Evolutionary conservation across 768 basidiomycete genomes (phyloP).

Genomic region (Suillus placidus): DNA sequence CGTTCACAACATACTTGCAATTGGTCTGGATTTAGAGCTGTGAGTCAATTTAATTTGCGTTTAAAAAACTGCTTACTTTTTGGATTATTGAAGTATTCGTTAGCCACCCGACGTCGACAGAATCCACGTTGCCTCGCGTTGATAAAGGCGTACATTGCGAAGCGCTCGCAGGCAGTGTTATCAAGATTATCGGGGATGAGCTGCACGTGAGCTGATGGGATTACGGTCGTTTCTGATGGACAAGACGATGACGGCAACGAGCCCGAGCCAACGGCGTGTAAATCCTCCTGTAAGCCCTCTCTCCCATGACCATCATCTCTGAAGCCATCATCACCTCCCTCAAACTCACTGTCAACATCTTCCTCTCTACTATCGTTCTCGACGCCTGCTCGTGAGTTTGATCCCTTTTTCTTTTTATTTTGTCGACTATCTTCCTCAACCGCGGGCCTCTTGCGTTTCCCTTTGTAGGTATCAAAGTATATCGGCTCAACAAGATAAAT

Average conservation of each 20-base stretch:
- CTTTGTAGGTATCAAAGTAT: constrained; percentile 15
- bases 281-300: neutral
- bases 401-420: too few relatives aligned
- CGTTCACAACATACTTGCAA: neutral
- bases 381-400: constrained; percentile 5
- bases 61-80: neutral
- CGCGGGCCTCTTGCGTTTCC: too few relatives aligned
- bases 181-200: too few relatives aligned
- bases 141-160: neutral
- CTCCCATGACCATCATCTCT: neutral
- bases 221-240: too few relatives aligned
- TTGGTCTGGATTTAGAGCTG: too few relatives aligned
- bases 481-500: constrained; percentile 20
- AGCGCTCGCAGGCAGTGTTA: too few relatives aligned
- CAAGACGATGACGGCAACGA: too few relatives aligned
- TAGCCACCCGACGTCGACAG: neutral
- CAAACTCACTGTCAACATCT: neutral
- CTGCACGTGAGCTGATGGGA: too few relatives aligned
- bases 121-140: neutral
- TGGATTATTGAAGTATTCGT: constrained; percentile 6
- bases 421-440: too few relatives aligned
- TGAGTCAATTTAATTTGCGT: too few relatives aligned
- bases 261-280: too few relatives aligned
- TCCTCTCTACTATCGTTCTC: neutral
- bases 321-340: neutral